Evolutionary conservation across 805 yeast genomes (phyloP).

Genomic region (Geotrichum ghanense): DNA sequence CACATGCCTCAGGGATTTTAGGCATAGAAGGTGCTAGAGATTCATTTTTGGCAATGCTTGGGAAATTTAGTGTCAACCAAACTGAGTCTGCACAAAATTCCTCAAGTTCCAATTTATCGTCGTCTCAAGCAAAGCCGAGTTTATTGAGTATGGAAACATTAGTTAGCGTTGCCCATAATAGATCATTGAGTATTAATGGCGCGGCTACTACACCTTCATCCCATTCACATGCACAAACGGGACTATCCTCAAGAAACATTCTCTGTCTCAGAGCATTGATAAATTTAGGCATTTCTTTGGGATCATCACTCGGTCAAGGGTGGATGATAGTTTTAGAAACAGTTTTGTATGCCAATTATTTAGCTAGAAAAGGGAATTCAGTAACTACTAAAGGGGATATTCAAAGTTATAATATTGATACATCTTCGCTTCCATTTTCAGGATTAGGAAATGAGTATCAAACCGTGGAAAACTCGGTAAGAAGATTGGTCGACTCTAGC

Average conservation of each 20-base stretch:
- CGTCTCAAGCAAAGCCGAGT: neutral
- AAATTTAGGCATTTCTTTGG: slow-evolving; percentile 72
- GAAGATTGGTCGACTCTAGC: slow-evolving; percentile 55
- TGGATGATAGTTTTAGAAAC: slow-evolving; percentile 59
- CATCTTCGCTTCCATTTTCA: slow-evolving; percentile 9
- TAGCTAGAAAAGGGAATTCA: slow-evolving; percentile 7
- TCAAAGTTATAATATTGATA: slow-evolving; percentile 3
- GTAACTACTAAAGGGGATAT: slow-evolving; percentile 7
- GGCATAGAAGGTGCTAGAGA: slow-evolving; percentile 47
- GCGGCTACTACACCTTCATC: neutral
- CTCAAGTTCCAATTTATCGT: slow-evolving; percentile 3
- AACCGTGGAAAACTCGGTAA: slow-evolving; percentile 41
- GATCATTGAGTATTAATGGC: slow-evolving; percentile 4
- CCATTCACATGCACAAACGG: neutral
- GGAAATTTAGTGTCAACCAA: slow-evolving; percentile 18
- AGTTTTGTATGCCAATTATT: slow-evolving; percentile 25
- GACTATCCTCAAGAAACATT: slow-evolving; percentile 40
- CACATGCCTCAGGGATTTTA: slow-evolving; percentile 76
- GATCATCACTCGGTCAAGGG: slow-evolving; percentile 50
- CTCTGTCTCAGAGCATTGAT: slow-evolving; percentile 68
- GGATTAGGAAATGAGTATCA: slow-evolving; percentile 34
- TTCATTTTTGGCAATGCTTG: slow-evolving; percentile 31
- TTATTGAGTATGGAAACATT: slow-evolving; percentile 12
- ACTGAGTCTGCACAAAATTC: slow-evolving; percentile 6
- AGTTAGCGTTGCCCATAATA: slow-evolving; percentile 15